Evolutionary conservation across 2,329 filamentous ascomycete genomes (phyloP).

Genomic region (Furcasterigmium sp.): DNA sequence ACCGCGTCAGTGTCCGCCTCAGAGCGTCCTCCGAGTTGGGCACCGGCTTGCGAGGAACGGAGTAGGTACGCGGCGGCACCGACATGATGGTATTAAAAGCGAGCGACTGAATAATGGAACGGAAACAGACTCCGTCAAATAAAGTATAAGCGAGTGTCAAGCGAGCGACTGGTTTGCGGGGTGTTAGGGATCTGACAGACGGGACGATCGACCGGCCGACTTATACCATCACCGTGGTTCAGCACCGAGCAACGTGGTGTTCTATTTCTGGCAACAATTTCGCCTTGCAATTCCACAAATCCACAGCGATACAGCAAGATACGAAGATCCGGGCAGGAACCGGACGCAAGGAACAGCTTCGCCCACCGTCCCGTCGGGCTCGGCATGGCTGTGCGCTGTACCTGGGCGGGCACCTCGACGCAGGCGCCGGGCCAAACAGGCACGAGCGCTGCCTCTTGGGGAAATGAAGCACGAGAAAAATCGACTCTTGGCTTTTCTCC

Average conservation of each 20-base stretch:
- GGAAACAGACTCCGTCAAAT: neutral
- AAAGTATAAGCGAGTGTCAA: conserved; percentile 4
- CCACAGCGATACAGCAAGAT: too few species aligned
- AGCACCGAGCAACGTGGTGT: too few species aligned
- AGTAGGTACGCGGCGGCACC: conserved; percentile 2
- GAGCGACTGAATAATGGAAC: neutral
- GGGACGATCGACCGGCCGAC: too few species aligned
- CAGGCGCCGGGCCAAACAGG: neutral
- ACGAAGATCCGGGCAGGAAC: too few species aligned
- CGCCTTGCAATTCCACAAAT: too few species aligned
- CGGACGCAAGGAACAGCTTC: too few species aligned
- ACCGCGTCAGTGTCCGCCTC: conserved; percentile 8
- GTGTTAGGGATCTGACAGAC: neutral
- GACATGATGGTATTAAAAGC: conserved; percentile 4
- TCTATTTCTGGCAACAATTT: too few species aligned
- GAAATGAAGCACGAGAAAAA: neutral
- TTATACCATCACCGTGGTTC: too few species aligned
- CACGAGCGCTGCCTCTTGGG: neutral
- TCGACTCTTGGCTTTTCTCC: neutral
- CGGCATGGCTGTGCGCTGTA: too few species aligned
- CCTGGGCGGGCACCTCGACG: too few species aligned
- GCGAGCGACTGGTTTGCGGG: neutral
- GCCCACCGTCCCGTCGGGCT: too few species aligned
- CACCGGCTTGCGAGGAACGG: conserved; percentile 8
- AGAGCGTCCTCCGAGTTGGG: conserved; percentile 2